phyloP scores from a whole-genome alignment of 306 rosid genomes.

The Vicia villosa region DNA sequence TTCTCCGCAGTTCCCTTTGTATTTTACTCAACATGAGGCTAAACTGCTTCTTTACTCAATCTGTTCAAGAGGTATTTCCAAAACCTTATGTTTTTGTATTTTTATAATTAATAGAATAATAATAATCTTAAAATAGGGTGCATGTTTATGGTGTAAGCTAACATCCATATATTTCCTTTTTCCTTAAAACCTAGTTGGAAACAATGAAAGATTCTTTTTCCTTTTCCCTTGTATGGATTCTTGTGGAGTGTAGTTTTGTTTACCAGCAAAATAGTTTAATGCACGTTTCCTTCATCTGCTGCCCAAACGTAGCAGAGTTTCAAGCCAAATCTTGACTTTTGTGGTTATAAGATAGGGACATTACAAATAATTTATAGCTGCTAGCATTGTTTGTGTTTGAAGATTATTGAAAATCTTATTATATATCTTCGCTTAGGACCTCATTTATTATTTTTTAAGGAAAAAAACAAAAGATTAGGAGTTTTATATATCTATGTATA shows the following conservation, averaged over 20 bases:
- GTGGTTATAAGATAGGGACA: slow-evolving; percentile 17
- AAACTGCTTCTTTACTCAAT: slow-evolving; percentile 28
- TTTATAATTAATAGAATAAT: background rate
- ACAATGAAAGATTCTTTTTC: slow-evolving; percentile 12
- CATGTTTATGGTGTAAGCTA: slow-evolving; percentile 34
- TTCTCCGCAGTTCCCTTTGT: slow-evolving; percentile 72
- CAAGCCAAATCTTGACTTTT: slow-evolving; percentile 25
- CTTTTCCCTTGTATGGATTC: slow-evolving; percentile 20
- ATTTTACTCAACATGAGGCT: slow-evolving; percentile 62
- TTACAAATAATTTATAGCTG: slow-evolving; percentile 16
- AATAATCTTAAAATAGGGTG: slow-evolving; percentile 27
- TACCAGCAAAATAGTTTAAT: slow-evolving; percentile 27
- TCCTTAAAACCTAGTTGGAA: slow-evolving; percentile 33
- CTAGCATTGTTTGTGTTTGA: background rate
- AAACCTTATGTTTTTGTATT: background rate
- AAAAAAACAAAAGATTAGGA: background rate
- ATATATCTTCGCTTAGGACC: slow-evolving; percentile 17
- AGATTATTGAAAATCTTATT: slow-evolving; percentile 1
- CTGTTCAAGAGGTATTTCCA: slow-evolving; percentile 50
- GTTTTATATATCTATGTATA: background rate
- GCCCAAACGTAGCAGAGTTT: background rate
- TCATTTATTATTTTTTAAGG: background rate
- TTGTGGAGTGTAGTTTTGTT: slow-evolving; percentile 23
- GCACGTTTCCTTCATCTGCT: slow-evolving; percentile 20
- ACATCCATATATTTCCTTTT: slow-evolving; percentile 18